phyloP scores from a whole-genome alignment of 176 grass and related monocot genomes.

The Rhynchospora breviuscula region DNA sequence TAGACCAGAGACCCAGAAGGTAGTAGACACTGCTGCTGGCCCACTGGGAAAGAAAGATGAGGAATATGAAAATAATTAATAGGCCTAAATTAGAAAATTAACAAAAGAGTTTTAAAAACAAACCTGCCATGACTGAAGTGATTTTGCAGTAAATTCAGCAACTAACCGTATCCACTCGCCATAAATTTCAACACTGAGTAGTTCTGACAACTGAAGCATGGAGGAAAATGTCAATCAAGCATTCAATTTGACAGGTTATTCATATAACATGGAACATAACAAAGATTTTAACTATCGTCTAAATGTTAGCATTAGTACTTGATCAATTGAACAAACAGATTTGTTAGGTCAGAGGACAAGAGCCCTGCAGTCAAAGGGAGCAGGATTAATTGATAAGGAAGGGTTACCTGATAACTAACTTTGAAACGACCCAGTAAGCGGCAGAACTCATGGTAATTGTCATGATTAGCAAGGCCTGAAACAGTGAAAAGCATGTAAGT shows the following conservation, averaged over 20 bases:
- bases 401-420: constrained; percentile 80
- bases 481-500: constrained; percentile 17
- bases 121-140: constrained; percentile 97
- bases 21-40: constrained; percentile 97
- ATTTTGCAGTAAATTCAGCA: constrained; percentile 93
- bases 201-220: constrained; percentile 74
- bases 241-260: background rate
- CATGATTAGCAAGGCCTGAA: constrained; percentile 97
- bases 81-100: constrained; percentile 1
- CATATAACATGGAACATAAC: background rate
- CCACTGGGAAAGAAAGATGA: constrained; percentile 53
- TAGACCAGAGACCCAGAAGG: constrained; percentile 92
- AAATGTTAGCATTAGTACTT: background rate
- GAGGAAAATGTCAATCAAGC: constrained; percentile 18
- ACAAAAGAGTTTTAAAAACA: constrained; percentile 26
- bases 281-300: background rate
- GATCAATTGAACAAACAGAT: background rate
- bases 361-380: background rate
- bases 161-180: constrained; percentile 90
- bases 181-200: constrained; percentile 89
- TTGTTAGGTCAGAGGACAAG: background rate
- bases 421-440: constrained; percentile 94
- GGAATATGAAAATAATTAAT: constrained; percentile 26
- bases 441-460: constrained; percentile 99
- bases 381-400: constrained; percentile 17